Conservation (phyloP, 2,329 filamentous ascomycete genomes). For the Xylariaceae sp. region DNA sequence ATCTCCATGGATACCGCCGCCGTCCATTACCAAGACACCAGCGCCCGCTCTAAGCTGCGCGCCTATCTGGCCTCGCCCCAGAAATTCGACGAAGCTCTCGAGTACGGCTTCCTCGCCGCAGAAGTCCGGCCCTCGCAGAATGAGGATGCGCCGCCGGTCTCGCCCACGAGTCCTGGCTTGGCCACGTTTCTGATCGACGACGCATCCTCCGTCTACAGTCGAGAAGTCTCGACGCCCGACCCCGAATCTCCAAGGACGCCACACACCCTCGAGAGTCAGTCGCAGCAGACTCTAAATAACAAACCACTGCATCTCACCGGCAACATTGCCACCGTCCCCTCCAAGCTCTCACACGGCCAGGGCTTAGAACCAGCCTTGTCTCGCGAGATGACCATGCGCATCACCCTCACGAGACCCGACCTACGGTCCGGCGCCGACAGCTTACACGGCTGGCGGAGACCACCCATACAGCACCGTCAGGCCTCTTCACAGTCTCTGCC, state of each 20-base stretch:
- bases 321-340: slow-evolving; percentile 22
- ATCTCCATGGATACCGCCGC: slow-evolving; percentile 65
- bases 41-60: slow-evolving; percentile 79
- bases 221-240: slow-evolving; percentile 52
- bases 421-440: slow-evolving; percentile 71
- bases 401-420: slow-evolving; percentile 90
- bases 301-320: slow-evolving; percentile 23
- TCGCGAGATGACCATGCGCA: slow-evolving; percentile 91
- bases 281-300: slow-evolving; percentile 25
- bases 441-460: slow-evolving; percentile 65
- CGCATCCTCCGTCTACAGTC: slow-evolving; percentile 51
- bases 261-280: slow-evolving; percentile 41
- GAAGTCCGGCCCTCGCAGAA: slow-evolving; percentile 36
- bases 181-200: slow-evolving; percentile 46
- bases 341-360: slow-evolving; percentile 39
- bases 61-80: slow-evolving; percentile 84
- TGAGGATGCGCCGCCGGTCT: not conserved
- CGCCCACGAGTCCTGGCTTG: slow-evolving; percentile 42
- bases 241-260: slow-evolving; percentile 59
- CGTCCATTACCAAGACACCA: slow-evolving; percentile 84
- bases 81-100: slow-evolving; percentile 92
- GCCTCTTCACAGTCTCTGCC: slow-evolving; percentile 20
- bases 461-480: slow-evolving; percentile 28
- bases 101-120: slow-evolving; percentile 81
- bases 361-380: slow-evolving; percentile 53